These are phyloP conservation scores for Pichia heedii DNA, from an alignment of 805 yeast species.

Conservation along the genomic window DNA sequence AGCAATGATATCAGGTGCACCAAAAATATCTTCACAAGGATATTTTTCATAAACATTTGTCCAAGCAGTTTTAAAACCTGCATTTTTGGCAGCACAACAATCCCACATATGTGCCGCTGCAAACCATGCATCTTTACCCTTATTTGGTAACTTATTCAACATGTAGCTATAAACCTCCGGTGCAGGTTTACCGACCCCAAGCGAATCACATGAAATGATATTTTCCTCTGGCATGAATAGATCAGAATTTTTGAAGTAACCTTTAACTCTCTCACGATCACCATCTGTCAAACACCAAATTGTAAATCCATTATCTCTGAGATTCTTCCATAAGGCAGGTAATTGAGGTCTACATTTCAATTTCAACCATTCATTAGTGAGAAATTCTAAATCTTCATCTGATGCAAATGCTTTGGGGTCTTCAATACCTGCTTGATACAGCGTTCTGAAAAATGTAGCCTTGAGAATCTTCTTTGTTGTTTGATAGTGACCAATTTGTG, in stretches of 20 bases:
- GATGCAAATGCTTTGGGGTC: constrained; percentile 20
- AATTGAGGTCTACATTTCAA: constrained; percentile 23
- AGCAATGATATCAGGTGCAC: constrained; percentile 24
- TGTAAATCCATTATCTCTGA: constrained; percentile 24
- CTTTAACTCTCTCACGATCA: constrained; percentile 19
- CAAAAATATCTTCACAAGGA: constrained; percentile 24
- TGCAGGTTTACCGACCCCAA: constrained; percentile 24
- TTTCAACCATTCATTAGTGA: constrained; percentile 18
- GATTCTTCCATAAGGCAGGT: constrained; percentile 18
- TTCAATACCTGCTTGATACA: constrained; percentile 21
- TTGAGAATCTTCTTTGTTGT: constrained; percentile 18
- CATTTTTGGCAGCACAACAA: constrained; percentile 23
- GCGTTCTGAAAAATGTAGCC: constrained; percentile 20
- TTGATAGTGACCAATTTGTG: constrained; percentile 21
- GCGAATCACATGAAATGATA: constrained; percentile 23
- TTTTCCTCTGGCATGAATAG: constrained; percentile 23
- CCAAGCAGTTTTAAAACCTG: constrained; percentile 27
- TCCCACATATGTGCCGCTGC: constrained; percentile 29
- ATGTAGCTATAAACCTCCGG: constrained; percentile 21
- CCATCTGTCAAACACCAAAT: constrained; percentile 27
- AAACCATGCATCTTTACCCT: constrained; percentile 23
- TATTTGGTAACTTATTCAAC: constrained; percentile 16
- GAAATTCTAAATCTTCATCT: constrained; percentile 22
- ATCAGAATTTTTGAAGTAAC: constrained; percentile 20
- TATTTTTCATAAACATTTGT: constrained; percentile 22